Conservation (phyloP, 257 asterid genomes). For the Solanum tacnaense region DNA sequence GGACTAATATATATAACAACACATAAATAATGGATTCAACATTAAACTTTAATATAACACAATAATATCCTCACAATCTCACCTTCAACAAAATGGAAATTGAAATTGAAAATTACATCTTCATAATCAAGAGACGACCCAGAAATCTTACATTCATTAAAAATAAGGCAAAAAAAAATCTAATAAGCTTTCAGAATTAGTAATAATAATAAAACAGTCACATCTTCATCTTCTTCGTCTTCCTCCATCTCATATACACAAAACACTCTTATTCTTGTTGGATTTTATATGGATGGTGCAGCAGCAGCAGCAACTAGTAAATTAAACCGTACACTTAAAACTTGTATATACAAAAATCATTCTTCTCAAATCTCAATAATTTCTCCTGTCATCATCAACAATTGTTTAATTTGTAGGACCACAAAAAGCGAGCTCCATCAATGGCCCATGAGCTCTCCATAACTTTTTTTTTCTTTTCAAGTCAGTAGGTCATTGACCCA, state of each 20-base stretch:
- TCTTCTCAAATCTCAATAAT: neutral
- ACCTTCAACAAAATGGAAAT: neutral
- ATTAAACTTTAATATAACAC: neutral
- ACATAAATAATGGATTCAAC: neutral
- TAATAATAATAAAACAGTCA: neutral
- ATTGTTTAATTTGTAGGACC: neutral
- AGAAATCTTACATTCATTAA: neutral
- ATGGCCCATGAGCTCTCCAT: neutral
- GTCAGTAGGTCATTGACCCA: conserved; percentile 98
- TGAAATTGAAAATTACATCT: neutral
- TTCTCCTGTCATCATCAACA: neutral
- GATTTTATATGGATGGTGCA: conserved; percentile 11
- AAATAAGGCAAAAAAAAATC: neutral
- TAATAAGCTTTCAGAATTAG: neutral
- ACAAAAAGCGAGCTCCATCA: neutral
- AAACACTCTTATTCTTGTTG: too few relatives aligned
- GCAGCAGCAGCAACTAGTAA: neutral
- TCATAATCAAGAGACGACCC: neutral
- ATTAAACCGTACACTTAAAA: neutral
- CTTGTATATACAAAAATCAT: conserved; percentile 21
- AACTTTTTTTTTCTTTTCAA: conserved; percentile 2
- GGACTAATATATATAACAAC: neutral
- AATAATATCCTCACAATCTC: neutral
- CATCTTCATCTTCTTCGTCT: neutral
- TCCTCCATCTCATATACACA: conserved; percentile 9